Base-by-base conservation (phyloP, 768 basidiomycete species). In the Psilocybe sp. region DNA sequence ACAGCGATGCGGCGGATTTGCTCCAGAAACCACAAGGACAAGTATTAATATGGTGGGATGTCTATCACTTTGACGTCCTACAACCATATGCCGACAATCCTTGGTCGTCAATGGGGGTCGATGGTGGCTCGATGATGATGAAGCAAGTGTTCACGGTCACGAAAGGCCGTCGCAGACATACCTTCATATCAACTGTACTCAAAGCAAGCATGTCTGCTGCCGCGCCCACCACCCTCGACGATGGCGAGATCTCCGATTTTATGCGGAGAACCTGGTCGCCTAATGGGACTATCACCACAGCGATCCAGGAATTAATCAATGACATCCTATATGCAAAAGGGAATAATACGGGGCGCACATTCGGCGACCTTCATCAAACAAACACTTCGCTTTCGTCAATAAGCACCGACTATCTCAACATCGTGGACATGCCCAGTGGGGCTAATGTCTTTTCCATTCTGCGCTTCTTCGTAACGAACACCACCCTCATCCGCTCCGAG, bases 101-200 rank as follows among this genome's bases (percentile, higher is more conserved):
- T 5, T 61, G 55, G 60, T 16, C 23, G 2, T 40, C 48, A 3
- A 33, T 57, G 13, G 33, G 33, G 8, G 51, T 38, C 1, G 47
- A 50, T 14, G 58, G 50, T 10, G 55, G 51, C n/a, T 55, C 58
- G 2, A 53, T 43, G 31, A 45, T 53, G 23, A 59, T 61, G 60
- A 59, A 61, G 40, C 60, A 61, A 43, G 50, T 61, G 28, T 59
- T 61, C 32, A 57, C 60, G 4, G 31, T 61, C 40, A 61, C 60
- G 14, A 61, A 57, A 20, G 55, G 51, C 4, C 31, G 11, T 1
- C 33, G 46, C 12, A n/a, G 57, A 9, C 58, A 61, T 44, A 59
- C 60, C 8, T 61, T 61, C 36, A 15, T 61, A 5, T 43, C 57
- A 20, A 61, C 60, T 13, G 46, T 45, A 4, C 28, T 57, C 36